Percentiles rank a stretch among this genome's conserved stretches.
phyloP scores from a whole-genome alignment of 2,329 filamentous ascomycete species.

The Atkinsonella texensis region DNA sequence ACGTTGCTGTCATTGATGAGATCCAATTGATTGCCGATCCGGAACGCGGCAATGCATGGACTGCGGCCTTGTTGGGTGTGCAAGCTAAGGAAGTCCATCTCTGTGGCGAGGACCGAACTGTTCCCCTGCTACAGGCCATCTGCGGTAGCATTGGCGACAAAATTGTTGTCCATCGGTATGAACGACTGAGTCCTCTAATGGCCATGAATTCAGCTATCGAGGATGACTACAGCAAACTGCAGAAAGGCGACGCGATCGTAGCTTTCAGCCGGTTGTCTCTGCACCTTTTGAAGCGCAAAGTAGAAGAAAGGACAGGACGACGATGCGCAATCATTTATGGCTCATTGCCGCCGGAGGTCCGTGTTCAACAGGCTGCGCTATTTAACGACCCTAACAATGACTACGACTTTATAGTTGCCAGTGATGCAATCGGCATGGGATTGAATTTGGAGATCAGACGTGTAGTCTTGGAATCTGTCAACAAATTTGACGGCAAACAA shows the following conservation, averaged over 20 bases:
- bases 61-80: constrained; percentile 74
- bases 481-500: constrained; percentile 55
- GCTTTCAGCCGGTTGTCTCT: constrained; percentile 74
- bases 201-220: constrained; percentile 51
- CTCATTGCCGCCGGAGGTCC: constrained; percentile 79
- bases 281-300: constrained; percentile 64
- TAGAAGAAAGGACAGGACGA: constrained; percentile 64
- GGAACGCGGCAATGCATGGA: constrained; percentile 89
- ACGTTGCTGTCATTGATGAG: constrained; percentile 94
- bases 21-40: constrained; percentile 89
- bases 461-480: constrained; percentile 69
- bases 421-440: constrained; percentile 95
- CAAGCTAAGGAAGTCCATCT: constrained; percentile 84
- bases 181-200: constrained; percentile 68
- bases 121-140: constrained; percentile 65
- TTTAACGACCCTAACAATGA: constrained; percentile 96
- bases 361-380: constrained; percentile 77
- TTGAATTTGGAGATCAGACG: constrained; percentile 87
- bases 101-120: constrained; percentile 77
- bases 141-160: constrained; percentile 73
- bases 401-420: constrained; percentile 88
- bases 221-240: constrained; percentile 51
- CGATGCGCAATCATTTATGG: constrained; percentile 92
- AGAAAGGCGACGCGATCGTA: constrained; percentile 86
- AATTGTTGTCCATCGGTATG: constrained; percentile 68